phyloP scores from a whole-genome alignment of 345 rosid species.

The Acer yangbiense region DNA sequence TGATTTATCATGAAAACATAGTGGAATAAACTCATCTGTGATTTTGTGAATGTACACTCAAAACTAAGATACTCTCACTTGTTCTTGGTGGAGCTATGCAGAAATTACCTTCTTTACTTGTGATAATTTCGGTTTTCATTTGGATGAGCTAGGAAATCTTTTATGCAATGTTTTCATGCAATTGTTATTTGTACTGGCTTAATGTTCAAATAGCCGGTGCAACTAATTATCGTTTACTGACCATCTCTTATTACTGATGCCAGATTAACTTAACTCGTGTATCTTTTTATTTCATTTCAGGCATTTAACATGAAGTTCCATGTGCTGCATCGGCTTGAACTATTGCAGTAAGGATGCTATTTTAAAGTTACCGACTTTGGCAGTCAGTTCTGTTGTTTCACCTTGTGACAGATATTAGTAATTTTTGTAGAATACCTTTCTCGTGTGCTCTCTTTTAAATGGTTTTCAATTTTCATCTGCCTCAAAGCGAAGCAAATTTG shows the following conservation, averaged over 20 bases:
- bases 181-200: background rate
- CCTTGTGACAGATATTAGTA: background rate
- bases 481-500: background rate
- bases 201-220: background rate
- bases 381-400: background rate
- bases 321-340: background rate
- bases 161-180: background rate
- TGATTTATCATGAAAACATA: background rate
- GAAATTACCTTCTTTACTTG: background rate
- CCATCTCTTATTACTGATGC: too few species aligned
- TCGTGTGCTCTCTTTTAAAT: background rate
- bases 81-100: background rate
- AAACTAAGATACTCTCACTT: background rate
- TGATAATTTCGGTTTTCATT: background rate
- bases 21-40: background rate
- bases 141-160: conserved; percentile 1
- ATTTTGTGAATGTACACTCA: background rate
- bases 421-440: background rate
- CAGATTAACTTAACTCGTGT: background rate
- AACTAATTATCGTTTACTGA: background rate
- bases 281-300: conserved; percentile 5
- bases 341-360: background rate
- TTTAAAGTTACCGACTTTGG: background rate
- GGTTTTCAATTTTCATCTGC: background rate
- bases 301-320: conserved; percentile 1